Evolutionary conservation across 345 rosid genomes (phyloP), one percentile per base, ranked within the genome.

Genomic region (Salix viminalis): DNA sequence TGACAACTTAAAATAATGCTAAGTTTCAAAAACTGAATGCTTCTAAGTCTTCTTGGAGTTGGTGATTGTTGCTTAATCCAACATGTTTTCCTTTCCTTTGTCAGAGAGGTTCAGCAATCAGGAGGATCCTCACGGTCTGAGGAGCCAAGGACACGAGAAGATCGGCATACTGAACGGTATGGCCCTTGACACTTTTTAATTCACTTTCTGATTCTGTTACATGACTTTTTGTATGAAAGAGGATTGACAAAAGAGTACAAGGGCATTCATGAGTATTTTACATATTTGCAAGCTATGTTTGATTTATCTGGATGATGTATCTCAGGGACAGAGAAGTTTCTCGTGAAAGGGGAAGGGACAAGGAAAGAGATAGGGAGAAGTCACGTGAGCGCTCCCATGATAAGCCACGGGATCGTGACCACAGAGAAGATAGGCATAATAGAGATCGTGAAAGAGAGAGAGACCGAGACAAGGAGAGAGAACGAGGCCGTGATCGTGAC

Each of bases 81-180:
- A 56, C 56, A 54, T 69, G 60, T 41, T 52, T 71, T 23, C 34
- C 32, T 65, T 15, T 69, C 15, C 30, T 56, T 56, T 6, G 2
- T 82, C 82, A 92, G 94, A 81, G 98, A 95, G 82, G 90, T 89
- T 79, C 82, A 79, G 52, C 96, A 85, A 75, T 70, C 90, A 73
- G 89, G 86, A 69, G 87, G 83, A 70, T 81, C 86, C 46, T 82
- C 95, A 70, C 90, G 81, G 67, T 92, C 96, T 4, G 98, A 91
- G 84, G 99, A 93, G 81, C 95, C 99, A 64, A 88, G 91, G 86
- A 84, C 80, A 28, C 90, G 90, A 50, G 99, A 93, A 70, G 96
- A 95, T 74, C 85, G 87, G 32, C 79, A 50, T 37, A 80, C n/a
- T 76, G 91, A 91, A 66, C 88, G 94, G 99, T 93, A 74, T 67